Evolutionary conservation across 2,329 filamentous ascomycete species (phyloP).

Genomic region (Penicillium sp.): DNA sequence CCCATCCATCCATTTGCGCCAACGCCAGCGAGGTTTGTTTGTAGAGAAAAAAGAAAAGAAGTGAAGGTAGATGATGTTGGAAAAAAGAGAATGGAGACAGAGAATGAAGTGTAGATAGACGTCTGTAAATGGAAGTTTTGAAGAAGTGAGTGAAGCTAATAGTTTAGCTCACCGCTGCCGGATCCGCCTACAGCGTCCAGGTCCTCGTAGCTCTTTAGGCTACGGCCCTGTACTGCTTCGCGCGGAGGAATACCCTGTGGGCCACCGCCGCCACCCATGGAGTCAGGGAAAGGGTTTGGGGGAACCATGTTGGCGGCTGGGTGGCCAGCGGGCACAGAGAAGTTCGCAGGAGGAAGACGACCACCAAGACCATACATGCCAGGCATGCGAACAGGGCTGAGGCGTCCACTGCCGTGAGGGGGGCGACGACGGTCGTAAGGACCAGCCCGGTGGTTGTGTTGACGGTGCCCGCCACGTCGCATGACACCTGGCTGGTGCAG

Average conservation of each 20-base stretch:
- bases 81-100: constrained; percentile 9
- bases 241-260: constrained; percentile 78
- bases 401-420: constrained; percentile 55
- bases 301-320: constrained; percentile 48
- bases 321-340: constrained; percentile 45
- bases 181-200: constrained; percentile 81
- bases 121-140: constrained; percentile 1
- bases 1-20: constrained; percentile 29
- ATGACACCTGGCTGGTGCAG: constrained; percentile 68
- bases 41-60: constrained; percentile 5
- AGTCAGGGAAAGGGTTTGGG: constrained; percentile 54
- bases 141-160: constrained; percentile 57
- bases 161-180: constrained; percentile 86
- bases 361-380: constrained; percentile 44
- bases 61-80: neutral
- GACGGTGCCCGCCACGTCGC: constrained; percentile 69
- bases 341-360: constrained; percentile 39
- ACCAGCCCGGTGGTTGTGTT: constrained; percentile 65
- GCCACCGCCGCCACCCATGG: constrained; percentile 67
- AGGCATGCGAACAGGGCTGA: constrained; percentile 48
- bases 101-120: neutral
- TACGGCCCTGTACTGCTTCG: constrained; percentile 90
- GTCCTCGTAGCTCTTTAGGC: constrained; percentile 96
- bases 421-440: constrained; percentile 72
- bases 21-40: constrained; percentile 8